Evolutionary conservation across 257 asterid genomes (phyloP).

Genomic region (Przewalskia tangutica): DNA sequence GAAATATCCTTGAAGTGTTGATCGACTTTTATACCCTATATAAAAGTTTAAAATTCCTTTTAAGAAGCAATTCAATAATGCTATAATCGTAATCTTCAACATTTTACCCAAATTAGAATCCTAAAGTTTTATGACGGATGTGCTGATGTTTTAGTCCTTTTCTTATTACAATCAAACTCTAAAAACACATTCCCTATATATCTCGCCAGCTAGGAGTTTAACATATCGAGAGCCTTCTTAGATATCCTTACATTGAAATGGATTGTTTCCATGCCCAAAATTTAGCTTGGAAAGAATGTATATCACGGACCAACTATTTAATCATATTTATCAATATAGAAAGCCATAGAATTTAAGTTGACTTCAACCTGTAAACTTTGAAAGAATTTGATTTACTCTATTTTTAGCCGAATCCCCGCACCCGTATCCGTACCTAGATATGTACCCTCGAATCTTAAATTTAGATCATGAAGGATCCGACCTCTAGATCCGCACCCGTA

Average conservation of each 20-base stretch:
- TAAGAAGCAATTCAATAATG: background rate
- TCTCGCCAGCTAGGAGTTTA: background rate
- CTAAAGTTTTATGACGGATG: background rate
- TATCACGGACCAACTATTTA: background rate
- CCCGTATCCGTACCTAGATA: too few relatives aligned
- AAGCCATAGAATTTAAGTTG: background rate
- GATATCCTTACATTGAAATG: background rate
- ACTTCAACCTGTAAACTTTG: background rate
- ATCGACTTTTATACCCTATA: background rate
- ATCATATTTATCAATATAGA: background rate
- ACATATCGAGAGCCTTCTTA: background rate
- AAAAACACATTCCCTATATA: background rate
- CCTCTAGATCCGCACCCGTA: too few relatives aligned
- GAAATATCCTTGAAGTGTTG: background rate
- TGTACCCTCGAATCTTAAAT: too few relatives aligned
- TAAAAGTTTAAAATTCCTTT: background rate
- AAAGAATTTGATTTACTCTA: background rate
- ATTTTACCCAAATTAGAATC: background rate
- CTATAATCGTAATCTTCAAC: background rate
- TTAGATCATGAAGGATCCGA: too few relatives aligned
- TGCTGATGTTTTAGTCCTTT: background rate
- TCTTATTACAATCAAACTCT: background rate
- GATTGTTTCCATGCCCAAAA: background rate
- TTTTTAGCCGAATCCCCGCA: too few relatives aligned
- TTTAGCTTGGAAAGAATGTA: background rate